Evolutionary conservation across 1,284 basidiomycete genomes (phyloP).

Genomic region (Microbotryum silenes-acaulis): DNA sequence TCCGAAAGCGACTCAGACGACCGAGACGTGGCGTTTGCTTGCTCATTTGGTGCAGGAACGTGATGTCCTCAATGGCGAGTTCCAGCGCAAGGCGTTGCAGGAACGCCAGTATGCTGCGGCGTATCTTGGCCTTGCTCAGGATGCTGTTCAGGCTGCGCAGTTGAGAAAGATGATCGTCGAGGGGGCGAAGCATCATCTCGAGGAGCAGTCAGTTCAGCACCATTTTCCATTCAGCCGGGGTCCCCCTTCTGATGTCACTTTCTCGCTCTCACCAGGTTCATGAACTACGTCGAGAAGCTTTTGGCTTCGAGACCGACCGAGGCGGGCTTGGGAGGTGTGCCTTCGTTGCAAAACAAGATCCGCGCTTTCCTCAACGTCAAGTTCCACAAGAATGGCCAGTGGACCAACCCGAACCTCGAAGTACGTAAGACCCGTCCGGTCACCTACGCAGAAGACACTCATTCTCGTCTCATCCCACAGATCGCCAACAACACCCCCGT

Average conservation of each 20-base stretch:
- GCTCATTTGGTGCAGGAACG: constrained; percentile 45
- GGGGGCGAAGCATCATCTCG: constrained; percentile 46
- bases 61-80: constrained; percentile 42
- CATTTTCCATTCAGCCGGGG: constrained; percentile 59
- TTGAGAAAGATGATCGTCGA: constrained; percentile 36
- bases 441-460: too few relatives aligned
- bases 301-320: constrained; percentile 76
- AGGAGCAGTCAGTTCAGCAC: constrained; percentile 52
- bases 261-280: constrained; percentile 49
- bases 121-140: constrained; percentile 39
- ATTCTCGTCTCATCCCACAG: constrained; percentile 41
- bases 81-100: constrained; percentile 36
- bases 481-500: constrained; percentile 74
- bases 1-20: constrained; percentile 38
- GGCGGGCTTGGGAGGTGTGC: constrained; percentile 84
- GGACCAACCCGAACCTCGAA: constrained; percentile 71
- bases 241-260: constrained; percentile 36
- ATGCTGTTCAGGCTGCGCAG: constrained; percentile 32
- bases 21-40: constrained; percentile 44
- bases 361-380: constrained; percentile 72
- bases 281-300: constrained; percentile 72
- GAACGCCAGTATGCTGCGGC: constrained; percentile 47
- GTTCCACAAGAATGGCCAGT: constrained; percentile 64
- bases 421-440: constrained; percentile 42
- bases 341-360: constrained; percentile 80